Evolutionary conservation across 768 basidiomycete genomes (phyloP).

Genomic region (Leucocoprinus sp.): DNA sequence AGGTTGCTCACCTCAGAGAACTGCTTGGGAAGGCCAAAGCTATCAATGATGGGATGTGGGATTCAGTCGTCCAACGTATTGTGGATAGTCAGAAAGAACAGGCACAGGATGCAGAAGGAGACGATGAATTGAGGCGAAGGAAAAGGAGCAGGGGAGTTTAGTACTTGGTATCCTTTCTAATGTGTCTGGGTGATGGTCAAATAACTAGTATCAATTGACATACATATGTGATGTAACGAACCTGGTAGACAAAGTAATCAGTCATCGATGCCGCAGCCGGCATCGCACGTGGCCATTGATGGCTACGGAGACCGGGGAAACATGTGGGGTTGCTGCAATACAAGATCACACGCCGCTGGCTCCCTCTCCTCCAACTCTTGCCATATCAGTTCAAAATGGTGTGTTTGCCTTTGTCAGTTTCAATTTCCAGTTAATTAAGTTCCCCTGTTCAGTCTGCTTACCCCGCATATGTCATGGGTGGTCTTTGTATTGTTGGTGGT

Average conservation of each 20-base stretch:
- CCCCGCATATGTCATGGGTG: conserved; percentile 73
- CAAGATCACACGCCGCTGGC: not conserved
- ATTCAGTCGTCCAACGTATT: conserved; percentile 63
- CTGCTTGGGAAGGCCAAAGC: conserved; percentile 80
- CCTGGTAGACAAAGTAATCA: too few relatives aligned
- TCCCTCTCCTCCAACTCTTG: not conserved
- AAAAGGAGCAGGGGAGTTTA: conserved; percentile 22
- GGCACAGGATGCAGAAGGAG: conserved; percentile 14
- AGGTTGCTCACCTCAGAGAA: conserved; percentile 55
- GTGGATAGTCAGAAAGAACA: conserved; percentile 23
- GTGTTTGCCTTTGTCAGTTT: not conserved
- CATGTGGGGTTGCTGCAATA: conserved; percentile 2
- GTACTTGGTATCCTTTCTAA: not conserved
- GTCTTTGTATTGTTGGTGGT: conserved; percentile 70
- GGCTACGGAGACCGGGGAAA: not conserved
- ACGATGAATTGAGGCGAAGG: conserved; percentile 10
- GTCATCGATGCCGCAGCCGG: conserved; percentile 11
- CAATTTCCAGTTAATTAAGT: not conserved
- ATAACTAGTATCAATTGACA: too few relatives aligned
- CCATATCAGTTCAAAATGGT: conserved; percentile 3
- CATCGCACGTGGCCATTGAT: not conserved
- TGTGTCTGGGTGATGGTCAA: too few relatives aligned
- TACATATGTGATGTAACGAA: not conserved
- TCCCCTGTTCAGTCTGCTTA: conserved; percentile 55
- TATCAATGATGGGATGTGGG: conserved; percentile 95